Evolutionary conservation across 1,284 basidiomycete genomes (phyloP).

Genomic region (Cystobasidiaceae sp.): DNA sequence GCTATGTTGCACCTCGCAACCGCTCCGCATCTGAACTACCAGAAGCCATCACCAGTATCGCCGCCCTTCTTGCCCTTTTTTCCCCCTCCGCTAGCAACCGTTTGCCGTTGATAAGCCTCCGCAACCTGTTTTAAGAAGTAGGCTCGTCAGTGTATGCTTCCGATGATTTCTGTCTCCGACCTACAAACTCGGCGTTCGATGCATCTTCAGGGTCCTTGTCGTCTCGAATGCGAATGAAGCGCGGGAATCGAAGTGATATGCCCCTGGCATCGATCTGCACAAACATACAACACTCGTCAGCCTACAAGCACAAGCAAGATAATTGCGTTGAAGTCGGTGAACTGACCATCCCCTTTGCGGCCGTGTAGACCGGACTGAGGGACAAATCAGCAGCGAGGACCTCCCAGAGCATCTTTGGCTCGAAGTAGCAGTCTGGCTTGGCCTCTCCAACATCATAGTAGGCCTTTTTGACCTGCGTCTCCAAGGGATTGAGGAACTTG

Average conservation of each 20-base stretch:
- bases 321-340: neutral
- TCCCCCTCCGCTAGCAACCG: slow-evolving; percentile 60
- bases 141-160: slow-evolving; percentile 34
- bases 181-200: slow-evolving; percentile 65
- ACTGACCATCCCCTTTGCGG: slow-evolving; percentile 87
- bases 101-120: slow-evolving; percentile 90
- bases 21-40: neutral
- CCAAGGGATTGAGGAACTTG: slow-evolving; percentile 65
- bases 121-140: slow-evolving; percentile 62
- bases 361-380: slow-evolving; percentile 92
- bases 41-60: slow-evolving; percentile 17
- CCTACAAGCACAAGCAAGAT: neutral
- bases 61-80: slow-evolving; percentile 24
- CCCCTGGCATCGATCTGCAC: slow-evolving; percentile 68
- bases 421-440: slow-evolving; percentile 92
- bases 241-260: slow-evolving; percentile 90
- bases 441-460: slow-evolving; percentile 72
- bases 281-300: neutral
- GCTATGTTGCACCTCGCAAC: neutral
- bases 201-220: slow-evolving; percentile 90
- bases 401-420: slow-evolving; percentile 94
- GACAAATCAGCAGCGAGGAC: slow-evolving; percentile 95
- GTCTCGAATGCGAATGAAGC: slow-evolving; percentile 82
- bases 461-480: slow-evolving; percentile 56
- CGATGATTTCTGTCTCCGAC: neutral